These are phyloP conservation scores for Sarcodon aspratus DNA, from an alignment of 768 basidiomycete species.

Conservation along the genomic window DNA sequence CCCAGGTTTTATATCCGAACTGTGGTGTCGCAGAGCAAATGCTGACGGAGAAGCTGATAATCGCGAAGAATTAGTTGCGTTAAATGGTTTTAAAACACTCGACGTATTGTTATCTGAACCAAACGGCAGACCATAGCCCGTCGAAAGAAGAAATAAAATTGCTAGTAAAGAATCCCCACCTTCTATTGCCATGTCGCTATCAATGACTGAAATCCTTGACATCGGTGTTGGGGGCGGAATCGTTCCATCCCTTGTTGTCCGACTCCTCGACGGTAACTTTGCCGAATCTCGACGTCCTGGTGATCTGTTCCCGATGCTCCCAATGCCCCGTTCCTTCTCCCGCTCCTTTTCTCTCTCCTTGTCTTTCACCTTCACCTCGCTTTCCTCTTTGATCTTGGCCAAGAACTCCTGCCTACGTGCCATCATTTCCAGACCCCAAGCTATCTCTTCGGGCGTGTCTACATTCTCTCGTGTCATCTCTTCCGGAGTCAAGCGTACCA, in stretches of 20 bases:
- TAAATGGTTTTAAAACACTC: too few relatives aligned
- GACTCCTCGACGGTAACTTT: too few relatives aligned
- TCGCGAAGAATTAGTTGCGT: too few relatives aligned
- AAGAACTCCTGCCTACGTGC: constrained; percentile 24
- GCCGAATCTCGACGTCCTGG: too few relatives aligned
- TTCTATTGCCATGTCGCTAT: too few relatives aligned
- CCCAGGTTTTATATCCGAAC: neutral
- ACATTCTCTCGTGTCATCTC: constrained; percentile 30
- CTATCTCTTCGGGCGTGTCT: constrained; percentile 29
- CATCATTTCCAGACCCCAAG: constrained; percentile 29
- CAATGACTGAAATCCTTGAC: too few relatives aligned
- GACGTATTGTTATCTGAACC: too few relatives aligned
- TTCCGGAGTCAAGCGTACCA: constrained; percentile 16
- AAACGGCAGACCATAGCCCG: too few relatives aligned
- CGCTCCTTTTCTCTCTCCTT: constrained; percentile 13
- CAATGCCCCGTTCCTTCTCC: constrained; percentile 2
- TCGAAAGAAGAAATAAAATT: too few relatives aligned
- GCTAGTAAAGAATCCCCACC: too few relatives aligned
- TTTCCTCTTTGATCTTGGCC: constrained; percentile 12
- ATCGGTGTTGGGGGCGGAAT: too few relatives aligned
- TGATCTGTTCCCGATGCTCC: neutral
- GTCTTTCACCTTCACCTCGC: constrained; percentile 7
- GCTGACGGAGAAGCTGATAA: neutral
- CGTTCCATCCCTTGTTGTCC: too few relatives aligned
- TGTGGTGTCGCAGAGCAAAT: neutral